phyloP scores from a whole-genome alignment of 2,329 filamentous ascomycete species.

The Pseudomassariella vexata region DNA sequence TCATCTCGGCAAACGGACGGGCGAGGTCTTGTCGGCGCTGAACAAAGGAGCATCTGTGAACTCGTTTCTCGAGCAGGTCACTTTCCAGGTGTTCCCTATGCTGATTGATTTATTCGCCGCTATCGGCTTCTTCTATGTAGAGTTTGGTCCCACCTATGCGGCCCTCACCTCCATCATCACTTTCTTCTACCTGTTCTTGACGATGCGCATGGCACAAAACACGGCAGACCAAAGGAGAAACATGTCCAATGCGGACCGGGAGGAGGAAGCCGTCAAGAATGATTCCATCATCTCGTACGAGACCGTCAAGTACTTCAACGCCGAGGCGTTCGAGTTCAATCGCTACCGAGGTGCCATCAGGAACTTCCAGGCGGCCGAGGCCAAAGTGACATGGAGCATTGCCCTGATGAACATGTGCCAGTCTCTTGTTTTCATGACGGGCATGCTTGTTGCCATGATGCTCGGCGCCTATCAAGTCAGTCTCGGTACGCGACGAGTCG shows the following conservation, averaged over 20 bases:
- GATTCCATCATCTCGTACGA: conserved; percentile 99
- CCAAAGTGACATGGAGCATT: conserved; percentile 69
- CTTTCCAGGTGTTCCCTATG: conserved; percentile 94
- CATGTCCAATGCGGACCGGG: conserved; percentile 91
- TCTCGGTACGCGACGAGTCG: conserved; percentile 57
- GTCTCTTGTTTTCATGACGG: conserved; percentile 73
- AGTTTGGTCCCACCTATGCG: conserved; percentile 84
- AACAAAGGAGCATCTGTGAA: conserved; percentile 97
- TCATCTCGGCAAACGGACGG: conserved; percentile 92
- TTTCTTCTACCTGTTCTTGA: conserved; percentile 94
- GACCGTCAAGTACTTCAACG: conserved; percentile 87
- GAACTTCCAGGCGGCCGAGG: conserved; percentile 69
- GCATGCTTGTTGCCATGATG: conserved; percentile 65
- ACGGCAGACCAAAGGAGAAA: conserved; percentile 83
- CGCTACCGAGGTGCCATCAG: conserved; percentile 67
- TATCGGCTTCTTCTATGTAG: conserved; percentile 71
- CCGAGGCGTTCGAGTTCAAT: conserved; percentile 71
- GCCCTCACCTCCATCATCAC: conserved; percentile 86
- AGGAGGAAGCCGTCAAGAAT: conserved; percentile 97
- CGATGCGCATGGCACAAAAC: conserved; percentile 91
- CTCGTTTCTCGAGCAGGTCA: conserved; percentile 91
- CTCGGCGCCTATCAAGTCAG: conserved; percentile 74
- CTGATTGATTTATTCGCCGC: conserved; percentile 82
- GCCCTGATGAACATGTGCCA: conserved; percentile 78
- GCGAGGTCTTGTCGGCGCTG: conserved; percentile 89